Conservation (phyloP, 495 filamentous ascomycete species). For the Penicillium mononematosum region DNA sequence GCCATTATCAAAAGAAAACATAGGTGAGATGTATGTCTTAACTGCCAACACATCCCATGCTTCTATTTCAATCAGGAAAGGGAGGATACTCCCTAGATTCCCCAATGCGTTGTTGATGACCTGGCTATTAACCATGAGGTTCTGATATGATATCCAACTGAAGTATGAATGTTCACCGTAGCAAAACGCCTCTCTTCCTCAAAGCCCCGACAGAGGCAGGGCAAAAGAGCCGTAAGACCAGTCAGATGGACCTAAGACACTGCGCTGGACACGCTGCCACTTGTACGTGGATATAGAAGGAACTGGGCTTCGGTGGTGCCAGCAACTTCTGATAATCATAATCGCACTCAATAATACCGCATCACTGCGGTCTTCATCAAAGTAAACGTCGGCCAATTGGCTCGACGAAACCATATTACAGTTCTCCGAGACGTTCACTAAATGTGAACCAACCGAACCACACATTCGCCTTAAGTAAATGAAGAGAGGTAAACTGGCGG, state of each 20-base stretch:
- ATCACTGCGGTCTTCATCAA: background rate
- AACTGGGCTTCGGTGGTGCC: background rate
- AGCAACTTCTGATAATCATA: background rate
- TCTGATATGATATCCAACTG: background rate
- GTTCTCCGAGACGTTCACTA: background rate
- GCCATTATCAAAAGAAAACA: no score
- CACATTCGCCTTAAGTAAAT: background rate
- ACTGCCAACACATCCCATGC: no score
- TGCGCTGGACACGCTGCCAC: background rate
- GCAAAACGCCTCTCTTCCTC: no score
- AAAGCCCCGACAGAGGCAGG: no score
- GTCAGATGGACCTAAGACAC: background rate
- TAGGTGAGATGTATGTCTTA: no score
- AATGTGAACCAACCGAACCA: background rate
- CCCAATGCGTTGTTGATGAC: background rate
- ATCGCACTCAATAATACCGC: background rate
- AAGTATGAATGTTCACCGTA: background rate
- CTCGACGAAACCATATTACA: background rate
- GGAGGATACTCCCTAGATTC: background rate
- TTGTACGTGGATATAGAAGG: background rate
- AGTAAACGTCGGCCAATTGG: background rate
- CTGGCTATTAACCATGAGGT: background rate
- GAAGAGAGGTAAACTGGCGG: background rate
- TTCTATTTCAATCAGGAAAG: no score
- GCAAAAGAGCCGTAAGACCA: no score